Conservation (phyloP, 176 grass and related monocot genomes). For the Aegilops bicornis region DNA sequence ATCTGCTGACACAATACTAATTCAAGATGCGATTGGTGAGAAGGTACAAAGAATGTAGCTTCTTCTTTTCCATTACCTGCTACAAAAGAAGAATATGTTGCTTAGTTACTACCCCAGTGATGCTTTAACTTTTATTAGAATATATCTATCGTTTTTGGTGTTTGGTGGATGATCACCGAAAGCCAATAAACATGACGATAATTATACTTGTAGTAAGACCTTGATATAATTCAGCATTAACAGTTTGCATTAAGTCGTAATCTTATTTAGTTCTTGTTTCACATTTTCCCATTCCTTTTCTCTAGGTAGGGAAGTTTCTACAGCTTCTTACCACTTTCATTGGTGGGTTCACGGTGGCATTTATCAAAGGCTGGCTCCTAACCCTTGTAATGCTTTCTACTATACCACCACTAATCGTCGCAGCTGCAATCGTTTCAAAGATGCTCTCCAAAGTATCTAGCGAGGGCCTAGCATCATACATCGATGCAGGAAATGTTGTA, state of each 20-base stretch:
- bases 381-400: constrained; percentile 62
- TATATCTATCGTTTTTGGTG: background rate
- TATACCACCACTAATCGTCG: constrained; percentile 57
- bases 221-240: background rate
- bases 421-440: constrained; percentile 48
- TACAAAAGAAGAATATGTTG: constrained; percentile 16
- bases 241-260: background rate
- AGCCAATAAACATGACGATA: background rate
- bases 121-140: background rate
- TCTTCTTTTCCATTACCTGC: constrained; percentile 12
- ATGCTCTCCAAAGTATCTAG: constrained; percentile 55
- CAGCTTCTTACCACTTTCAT: constrained; percentile 69
- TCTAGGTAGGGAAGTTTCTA: constrained; percentile 75
- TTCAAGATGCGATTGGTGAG: constrained; percentile 73
- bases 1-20: constrained; percentile 43
- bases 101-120: background rate
- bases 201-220: background rate
- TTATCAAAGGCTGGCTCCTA: constrained; percentile 80
- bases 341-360: constrained; percentile 66
- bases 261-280: background rate
- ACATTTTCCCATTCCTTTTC: background rate
- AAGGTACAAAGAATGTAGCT: constrained; percentile 40
- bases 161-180: background rate
- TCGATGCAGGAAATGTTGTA: constrained; percentile 61
- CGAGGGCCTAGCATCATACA: constrained; percentile 46